Percentiles rank a stretch among this genome's conserved stretches.
These are phyloP conservation scores for Ascochyta viciae-villosae DNA, from an alignment of 2,329 filamentous ascomycete genomes.

Conservation along the genomic window DNA sequence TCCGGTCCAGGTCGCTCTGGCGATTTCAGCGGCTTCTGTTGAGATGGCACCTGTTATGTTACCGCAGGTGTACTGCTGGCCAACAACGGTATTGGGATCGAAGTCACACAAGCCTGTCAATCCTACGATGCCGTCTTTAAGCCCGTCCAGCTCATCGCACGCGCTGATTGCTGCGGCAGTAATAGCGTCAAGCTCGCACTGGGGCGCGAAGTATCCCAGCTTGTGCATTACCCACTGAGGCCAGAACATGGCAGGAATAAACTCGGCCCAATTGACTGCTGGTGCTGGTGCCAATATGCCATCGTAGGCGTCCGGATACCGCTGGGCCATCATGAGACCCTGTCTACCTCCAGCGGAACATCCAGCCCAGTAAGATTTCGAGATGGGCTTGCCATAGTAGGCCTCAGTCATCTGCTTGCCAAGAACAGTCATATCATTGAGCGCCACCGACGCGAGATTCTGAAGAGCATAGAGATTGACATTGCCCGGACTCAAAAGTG, in stretches of 20 bases:
- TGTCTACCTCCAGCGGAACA: constrained; percentile 46
- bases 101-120: constrained; percentile 33
- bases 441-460: constrained; percentile 41
- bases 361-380: constrained; percentile 44
- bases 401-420: constrained; percentile 17
- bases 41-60: constrained; percentile 4
- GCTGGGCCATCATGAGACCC: constrained; percentile 38
- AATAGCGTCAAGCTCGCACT: constrained; percentile 35
- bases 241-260: constrained; percentile 22
- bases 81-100: constrained; percentile 18
- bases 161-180: constrained; percentile 21
- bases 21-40: constrained; percentile 5
- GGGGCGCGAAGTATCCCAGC: constrained; percentile 7
- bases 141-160: constrained; percentile 34
- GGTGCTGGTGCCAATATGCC: constrained; percentile 42
- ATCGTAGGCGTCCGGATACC: constrained; percentile 38
- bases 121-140: constrained; percentile 28
- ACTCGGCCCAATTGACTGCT: constrained; percentile 24
- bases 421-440: constrained; percentile 36
- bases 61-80: constrained; percentile 5
- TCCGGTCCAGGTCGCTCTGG: constrained; percentile 21
- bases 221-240: constrained; percentile 28
- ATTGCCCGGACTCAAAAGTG: constrained; percentile 25
- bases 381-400: constrained; percentile 38
- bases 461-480: constrained; percentile 32